These are phyloP conservation scores for Terfezia boudieri DNA, from an alignment of 495 filamentous ascomycete genomes.

Conservation along the genomic window DNA sequence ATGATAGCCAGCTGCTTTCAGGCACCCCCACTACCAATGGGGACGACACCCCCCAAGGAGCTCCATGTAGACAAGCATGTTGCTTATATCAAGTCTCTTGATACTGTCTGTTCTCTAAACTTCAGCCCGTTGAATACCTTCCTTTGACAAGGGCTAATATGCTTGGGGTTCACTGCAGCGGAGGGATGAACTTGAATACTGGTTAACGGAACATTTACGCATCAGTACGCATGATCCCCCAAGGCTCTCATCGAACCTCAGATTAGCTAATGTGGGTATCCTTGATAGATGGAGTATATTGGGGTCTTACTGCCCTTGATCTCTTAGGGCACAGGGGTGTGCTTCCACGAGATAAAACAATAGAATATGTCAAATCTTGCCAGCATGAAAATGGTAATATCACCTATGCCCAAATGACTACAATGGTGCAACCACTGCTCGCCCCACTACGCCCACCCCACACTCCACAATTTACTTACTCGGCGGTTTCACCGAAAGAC, in stretches of 20 bases:
- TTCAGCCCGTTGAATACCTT: too few species aligned
- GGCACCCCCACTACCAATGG: too few species aligned
- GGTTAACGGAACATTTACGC: slow-evolving; percentile 87
- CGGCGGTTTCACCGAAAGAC: too few species aligned
- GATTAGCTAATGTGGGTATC: too few species aligned
- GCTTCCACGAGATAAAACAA: slow-evolving; percentile 55
- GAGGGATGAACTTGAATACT: slow-evolving; percentile 88
- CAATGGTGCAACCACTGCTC: too few species aligned
- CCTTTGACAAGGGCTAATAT: not conserved
- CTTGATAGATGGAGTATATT: slow-evolving; percentile 47
- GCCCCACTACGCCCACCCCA: too few species aligned
- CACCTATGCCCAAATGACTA: too few species aligned
- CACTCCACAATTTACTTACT: too few species aligned
- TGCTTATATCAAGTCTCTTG: slow-evolving; percentile 77
- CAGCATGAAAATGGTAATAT: slow-evolving; percentile 46
- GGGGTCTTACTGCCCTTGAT: slow-evolving; percentile 78
- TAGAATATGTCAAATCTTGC: slow-evolving; percentile 82
- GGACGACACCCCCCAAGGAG: not conserved
- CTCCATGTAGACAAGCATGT: slow-evolving; percentile 46
- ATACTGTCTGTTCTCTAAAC: slow-evolving; percentile 37
- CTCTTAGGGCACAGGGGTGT: slow-evolving; percentile 59
- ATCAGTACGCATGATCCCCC: slow-evolving; percentile 20
- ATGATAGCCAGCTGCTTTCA: too few species aligned
- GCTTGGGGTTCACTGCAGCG: slow-evolving; percentile 24
- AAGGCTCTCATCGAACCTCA: not conserved